Evolutionary conservation across 83 land plant genomes (phyloP), one percentile per base, ranked within the genome.

Genomic region (Picea abies): DNA sequence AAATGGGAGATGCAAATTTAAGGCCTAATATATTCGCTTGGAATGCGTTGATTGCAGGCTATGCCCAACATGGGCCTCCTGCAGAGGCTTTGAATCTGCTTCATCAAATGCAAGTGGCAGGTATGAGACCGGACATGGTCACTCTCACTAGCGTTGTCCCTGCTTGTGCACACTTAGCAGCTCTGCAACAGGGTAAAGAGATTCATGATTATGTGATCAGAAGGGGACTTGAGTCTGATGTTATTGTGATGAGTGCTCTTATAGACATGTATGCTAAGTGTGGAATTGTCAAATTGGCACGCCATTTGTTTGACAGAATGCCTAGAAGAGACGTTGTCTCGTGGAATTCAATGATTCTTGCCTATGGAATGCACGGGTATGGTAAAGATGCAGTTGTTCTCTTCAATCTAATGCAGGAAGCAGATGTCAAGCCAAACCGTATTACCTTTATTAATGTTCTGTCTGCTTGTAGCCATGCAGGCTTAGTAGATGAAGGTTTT

Each of bases 101-200:
- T 39, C 66, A 62, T 44, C 64, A 73, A 60, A 84, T 89, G 90
- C 86, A 84, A 77, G 71, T 19, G 1, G 75, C 69, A 2, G 90
- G 91, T 20, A 69, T 84, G 60, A n/a, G 6, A 23, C 87, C 88
- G 26, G 91, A 92, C 78, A 86, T 64, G 37, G 65, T 49, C 15
- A 82, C 82, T 20, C 19, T 89, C 26, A 88, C 90, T 19, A 87
- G 94, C 68, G 84, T 86, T 62, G 88, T 92, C 65, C 72, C 94
- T 39, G 88, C 90, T 0, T 81, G 85, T n/a, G 91, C 91, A 4
- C 86, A 89, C 63, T 78, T 86, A 82, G 85, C 77, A 86, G 86
- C 75, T 81, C 61, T 84, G 60, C 11, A 37, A 2, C 15, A 66
- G 17, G 95, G 93, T 5, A 26, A 26, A 35, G 90, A 91, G 70